These are phyloP conservation scores for Scutellaria baicalensis DNA, from an alignment of 257 asterid genomes.

Conservation along the genomic window DNA sequence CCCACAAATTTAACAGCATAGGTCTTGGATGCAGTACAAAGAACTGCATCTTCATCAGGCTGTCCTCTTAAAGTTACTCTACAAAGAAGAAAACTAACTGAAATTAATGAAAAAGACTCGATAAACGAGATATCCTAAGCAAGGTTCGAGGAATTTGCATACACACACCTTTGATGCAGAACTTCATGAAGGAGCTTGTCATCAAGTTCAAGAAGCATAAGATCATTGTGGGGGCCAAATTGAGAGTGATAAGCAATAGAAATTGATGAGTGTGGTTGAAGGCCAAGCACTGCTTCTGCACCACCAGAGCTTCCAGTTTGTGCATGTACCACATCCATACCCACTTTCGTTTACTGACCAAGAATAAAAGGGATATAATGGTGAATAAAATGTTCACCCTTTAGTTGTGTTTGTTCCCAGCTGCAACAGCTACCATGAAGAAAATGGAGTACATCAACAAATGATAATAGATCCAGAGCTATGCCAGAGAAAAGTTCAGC, in stretches of 20 bases:
- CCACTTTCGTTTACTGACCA: constrained; percentile 6
- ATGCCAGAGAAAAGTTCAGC: neutral
- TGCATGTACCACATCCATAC: constrained; percentile 29
- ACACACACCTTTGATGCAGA: constrained; percentile 55
- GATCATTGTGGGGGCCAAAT: constrained; percentile 70
- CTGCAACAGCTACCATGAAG: neutral
- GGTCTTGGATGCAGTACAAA: constrained; percentile 78
- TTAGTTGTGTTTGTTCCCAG: neutral
- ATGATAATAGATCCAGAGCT: neutral
- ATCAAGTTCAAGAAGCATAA: constrained; percentile 83
- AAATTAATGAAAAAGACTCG: neutral
- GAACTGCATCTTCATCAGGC: constrained; percentile 91
- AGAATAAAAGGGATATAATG: neutral
- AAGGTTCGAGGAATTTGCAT: neutral
- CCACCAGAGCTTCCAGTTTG: constrained; percentile 38
- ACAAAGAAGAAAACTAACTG: neutral
- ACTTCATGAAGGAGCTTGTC: constrained; percentile 74
- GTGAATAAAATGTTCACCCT: neutral
- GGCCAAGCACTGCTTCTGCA: constrained; percentile 64
- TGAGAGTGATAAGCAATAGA: constrained; percentile 62
- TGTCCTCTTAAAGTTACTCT: constrained; percentile 88
- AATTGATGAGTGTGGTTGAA: constrained; percentile 54
- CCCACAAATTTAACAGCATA: constrained; percentile 89
- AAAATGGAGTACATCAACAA: neutral
- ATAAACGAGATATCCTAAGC: neutral